Conservation (phyloP, 1,284 basidiomycete species). For the Sparassis latifolia region DNA sequence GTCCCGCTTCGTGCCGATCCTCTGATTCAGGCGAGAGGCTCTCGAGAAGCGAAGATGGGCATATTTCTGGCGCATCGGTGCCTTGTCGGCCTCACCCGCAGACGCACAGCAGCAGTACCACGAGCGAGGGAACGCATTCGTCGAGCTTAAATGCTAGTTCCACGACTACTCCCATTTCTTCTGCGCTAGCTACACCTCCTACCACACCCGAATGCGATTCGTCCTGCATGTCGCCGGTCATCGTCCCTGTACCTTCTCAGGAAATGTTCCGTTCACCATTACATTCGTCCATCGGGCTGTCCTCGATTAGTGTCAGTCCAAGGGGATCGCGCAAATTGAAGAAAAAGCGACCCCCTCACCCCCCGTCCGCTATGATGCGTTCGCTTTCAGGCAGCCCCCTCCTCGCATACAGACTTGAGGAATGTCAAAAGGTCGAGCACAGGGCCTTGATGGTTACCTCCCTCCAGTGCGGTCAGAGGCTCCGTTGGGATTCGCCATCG, state of each 20-base stretch:
- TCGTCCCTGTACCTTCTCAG: background rate
- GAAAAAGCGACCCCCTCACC: constrained; percentile 15
- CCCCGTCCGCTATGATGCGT: background rate
- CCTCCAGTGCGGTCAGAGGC: constrained; percentile 4
- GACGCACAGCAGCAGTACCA: constrained; percentile 9
- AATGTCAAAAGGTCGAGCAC: background rate
- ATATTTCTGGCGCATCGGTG: background rate
- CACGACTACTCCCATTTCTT: constrained; percentile 4
- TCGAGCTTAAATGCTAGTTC: background rate
- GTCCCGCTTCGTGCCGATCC: background rate
- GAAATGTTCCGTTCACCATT: background rate
- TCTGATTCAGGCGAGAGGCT: background rate
- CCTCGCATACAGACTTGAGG: background rate
- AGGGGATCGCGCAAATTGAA: constrained; percentile 15
- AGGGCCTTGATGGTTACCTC: constrained; percentile 1
- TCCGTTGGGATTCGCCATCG: constrained; percentile 8
- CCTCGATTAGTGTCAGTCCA: background rate
- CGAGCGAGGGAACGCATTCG: background rate
- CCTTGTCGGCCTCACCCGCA: constrained; percentile 6
- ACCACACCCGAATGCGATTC: constrained; percentile 17
- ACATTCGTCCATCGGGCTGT: background rate
- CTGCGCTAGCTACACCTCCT: constrained; percentile 10
- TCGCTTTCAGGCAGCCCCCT: background rate
- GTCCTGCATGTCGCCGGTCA: background rate
- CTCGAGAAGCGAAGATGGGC: background rate